These are phyloP conservation scores for Pseudogymnoascus sp. DNA, from an alignment of 2,329 filamentous ascomycete genomes.

Conservation along the genomic window DNA sequence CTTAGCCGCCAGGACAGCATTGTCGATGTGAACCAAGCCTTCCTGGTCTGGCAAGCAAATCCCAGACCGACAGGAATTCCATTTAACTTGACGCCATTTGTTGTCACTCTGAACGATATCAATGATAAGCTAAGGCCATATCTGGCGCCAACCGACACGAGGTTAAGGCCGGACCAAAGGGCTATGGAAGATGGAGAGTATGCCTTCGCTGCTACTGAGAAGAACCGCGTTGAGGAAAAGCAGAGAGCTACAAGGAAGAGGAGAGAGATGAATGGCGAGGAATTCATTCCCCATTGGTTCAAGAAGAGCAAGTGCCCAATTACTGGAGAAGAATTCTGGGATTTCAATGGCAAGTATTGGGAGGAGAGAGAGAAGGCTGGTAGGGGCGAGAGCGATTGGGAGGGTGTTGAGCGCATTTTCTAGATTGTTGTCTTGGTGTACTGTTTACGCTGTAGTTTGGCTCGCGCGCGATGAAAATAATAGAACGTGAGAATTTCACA, in stretches of 20 bases:
- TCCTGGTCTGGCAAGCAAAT: constrained; percentile 89
- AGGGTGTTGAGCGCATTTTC: constrained; percentile 28
- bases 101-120: constrained; percentile 85
- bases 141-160: constrained; percentile 85
- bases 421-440: not conserved
- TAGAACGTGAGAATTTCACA: not conserved
- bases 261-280: constrained; percentile 69
- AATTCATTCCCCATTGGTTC: constrained; percentile 85
- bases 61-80: constrained; percentile 73
- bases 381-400: constrained; percentile 21
- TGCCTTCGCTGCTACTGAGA: constrained; percentile 84
- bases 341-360: constrained; percentile 87
- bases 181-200: constrained; percentile 99
- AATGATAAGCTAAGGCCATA: constrained; percentile 70
- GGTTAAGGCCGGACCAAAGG: constrained; percentile 86
- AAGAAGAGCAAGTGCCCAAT: constrained; percentile 60
- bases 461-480: not conserved
- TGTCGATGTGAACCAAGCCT: constrained; percentile 64
- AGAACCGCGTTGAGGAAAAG: constrained; percentile 87
- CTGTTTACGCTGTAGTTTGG: not conserved
- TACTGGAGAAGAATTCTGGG: constrained; percentile 86
- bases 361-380: constrained; percentile 36
- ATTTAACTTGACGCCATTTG: constrained; percentile 96
- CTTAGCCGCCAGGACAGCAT: constrained; percentile 42
- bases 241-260: constrained; percentile 68